Evolutionary conservation across 2,329 filamentous ascomycete genomes (phyloP), one percentile per base, ranked within the genome.

Genomic region (Nothopassalora personata): DNA sequence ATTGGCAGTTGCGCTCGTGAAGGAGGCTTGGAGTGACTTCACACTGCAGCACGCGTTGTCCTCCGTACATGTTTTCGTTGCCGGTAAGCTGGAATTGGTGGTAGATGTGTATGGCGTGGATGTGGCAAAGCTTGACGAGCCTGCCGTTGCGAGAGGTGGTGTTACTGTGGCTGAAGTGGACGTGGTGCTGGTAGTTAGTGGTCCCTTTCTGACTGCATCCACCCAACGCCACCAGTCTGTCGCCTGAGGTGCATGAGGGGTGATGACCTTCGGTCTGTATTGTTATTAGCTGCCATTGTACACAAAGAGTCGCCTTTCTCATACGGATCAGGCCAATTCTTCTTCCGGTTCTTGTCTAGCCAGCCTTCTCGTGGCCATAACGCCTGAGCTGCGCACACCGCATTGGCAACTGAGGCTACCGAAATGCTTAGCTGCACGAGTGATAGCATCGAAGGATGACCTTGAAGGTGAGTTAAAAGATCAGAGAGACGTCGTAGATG

Each of bases 41-140:
- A 72, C 65, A 27, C 62, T 69, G 19, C 61, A 67, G 54, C 70
- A 72, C 28, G 69, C 62, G 54, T 62, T 60, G 51, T 54, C 52
- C 15, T 47, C 6, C 46, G 19, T 49, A 49, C 46, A 49, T 28
- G n/a, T 13, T 27, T 47, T 47, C 18, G 23, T 47, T 11, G 60
- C 53, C 36, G 34, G 23, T 39, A 49, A 9, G 53, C 51, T 50
- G 6, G 53, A 36, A 4, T 19, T 49, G 30, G 5, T 31, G 13
- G 50, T 28, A 11, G 50, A 18, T 34, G 53, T 56, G 34, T 8
- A 36, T 15, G 15, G 34, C 1, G 34, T 36, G 10, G 34, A 36
- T 18, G 45, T 47, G 13, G 13, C 7, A 10, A 19, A 18, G 45
- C 3, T 27, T 7, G 45, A 47, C 45, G 45, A 18, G 19, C 13